Evolutionary conservation across 768 basidiomycete species (phyloP), one percentile per base, ranked within the genome.

Genomic region (Boletus subparvulus): DNA sequence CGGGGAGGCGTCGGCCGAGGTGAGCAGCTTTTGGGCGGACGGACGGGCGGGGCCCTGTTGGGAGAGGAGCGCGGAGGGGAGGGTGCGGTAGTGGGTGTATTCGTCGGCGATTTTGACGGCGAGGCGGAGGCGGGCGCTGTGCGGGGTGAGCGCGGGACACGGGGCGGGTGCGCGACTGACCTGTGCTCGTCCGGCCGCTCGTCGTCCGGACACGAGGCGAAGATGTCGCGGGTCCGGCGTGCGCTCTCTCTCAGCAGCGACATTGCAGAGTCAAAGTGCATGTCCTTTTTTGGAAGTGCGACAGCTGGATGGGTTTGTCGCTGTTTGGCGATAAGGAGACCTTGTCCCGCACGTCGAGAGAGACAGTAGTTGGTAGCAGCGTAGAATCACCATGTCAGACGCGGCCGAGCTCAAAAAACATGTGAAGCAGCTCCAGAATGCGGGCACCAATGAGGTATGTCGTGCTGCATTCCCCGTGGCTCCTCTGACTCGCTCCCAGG

Each of bases 81-180:
- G 83, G 30, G 87, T 83, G 69, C 89, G 92, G 68, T 81, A 90
- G 69, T 97, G 85, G 46, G 82, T 81, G 72, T 94, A 99, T 75
- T 98, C 96, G 67, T 92, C 86, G 35, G 86, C 80, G 32, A 98
- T 88, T 78, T 97, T 97, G 47, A 90, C 84, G 3, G 92, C 79
- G 36, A 97, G 72, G 36, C 87, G 83, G 46, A 92, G 70, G 39
- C 87, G 81, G n/a, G 85, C 77, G 64, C 92, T 55, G 48, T 47
- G 21, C 32, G 3, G 24, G 3, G 36, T 50, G 33, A 50, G 44
- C 7, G 12, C 0, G 35, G 3, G 4, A 3, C 5, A 6, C 8
- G n/a, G 3, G 21, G 21, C 21, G 3, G 1, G 13, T 35, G 37
- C n/a, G n/a, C 10, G 17, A 62, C 78, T 35, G 42, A 86, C 90